Conservation (phyloP, 108 stramenopile species). For the Nitzschia putrida region DNA sequence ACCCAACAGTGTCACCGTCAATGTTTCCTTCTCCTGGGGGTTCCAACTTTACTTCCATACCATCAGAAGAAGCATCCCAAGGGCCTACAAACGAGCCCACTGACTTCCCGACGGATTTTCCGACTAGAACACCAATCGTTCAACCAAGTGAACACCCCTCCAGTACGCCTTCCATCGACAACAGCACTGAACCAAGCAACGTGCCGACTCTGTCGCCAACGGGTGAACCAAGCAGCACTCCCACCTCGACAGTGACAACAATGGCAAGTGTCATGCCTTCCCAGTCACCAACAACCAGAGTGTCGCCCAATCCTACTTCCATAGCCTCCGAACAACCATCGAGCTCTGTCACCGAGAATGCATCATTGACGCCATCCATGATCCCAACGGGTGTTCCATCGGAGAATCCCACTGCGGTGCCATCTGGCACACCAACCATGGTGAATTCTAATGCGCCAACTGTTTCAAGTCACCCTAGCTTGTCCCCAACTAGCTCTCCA, state of each 20-base stretch:
- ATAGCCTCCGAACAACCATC: neutral
- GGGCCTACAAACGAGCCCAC: neutral
- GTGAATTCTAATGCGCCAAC: neutral
- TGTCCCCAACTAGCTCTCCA: slow-evolving; percentile 5
- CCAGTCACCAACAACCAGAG: neutral
- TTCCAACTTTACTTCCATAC: neutral
- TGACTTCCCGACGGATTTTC: no score
- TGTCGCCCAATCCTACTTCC: neutral
- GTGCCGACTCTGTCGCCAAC: neutral
- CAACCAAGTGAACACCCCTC: slow-evolving; percentile 9
- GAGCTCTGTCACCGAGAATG: neutral
- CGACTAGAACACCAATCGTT: neutral
- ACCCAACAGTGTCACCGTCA: no score
- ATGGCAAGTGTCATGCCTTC: neutral
- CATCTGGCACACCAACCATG: neutral
- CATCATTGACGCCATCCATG: neutral
- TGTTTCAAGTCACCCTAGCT: neutral
- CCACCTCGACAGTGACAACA: neutral
- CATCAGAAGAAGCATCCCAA: neutral
- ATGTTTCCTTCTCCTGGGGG: neutral
- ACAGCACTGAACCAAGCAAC: neutral
- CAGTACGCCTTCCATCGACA: no score
- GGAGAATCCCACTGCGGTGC: neutral
- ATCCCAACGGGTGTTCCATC: neutral
- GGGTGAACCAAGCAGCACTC: neutral